These are phyloP conservation scores for Zoysia pacifica DNA, from an alignment of 176 grass and related monocot genomes.

Conservation along the genomic window DNA sequence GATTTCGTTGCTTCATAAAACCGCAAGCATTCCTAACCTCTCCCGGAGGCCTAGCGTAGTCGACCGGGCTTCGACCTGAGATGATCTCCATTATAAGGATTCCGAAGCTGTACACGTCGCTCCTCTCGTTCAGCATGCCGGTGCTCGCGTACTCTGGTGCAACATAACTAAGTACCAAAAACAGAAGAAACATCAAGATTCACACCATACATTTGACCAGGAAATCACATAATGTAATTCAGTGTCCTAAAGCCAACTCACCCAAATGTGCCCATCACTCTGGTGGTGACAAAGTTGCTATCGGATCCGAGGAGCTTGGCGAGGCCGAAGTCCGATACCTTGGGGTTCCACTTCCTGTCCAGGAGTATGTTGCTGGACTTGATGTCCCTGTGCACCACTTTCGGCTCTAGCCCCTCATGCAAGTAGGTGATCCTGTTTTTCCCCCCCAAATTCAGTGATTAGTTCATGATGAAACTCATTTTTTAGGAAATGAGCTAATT, in stretches of 20 bases:
- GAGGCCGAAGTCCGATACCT: constrained; percentile 87
- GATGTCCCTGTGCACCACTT: constrained; percentile 91
- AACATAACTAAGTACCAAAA: constrained; percentile 58
- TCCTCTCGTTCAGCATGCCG: constrained; percentile 92
- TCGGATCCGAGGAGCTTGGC: constrained; percentile 87
- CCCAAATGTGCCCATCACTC: constrained; percentile 93
- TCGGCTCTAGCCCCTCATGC: constrained; percentile 90
- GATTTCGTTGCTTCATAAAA: too few relatives aligned
- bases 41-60: constrained; percentile 67
- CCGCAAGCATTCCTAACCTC: constrained; percentile 54
- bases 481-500: too few relatives aligned
- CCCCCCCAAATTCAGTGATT: background rate
- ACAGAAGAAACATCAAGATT: background rate
- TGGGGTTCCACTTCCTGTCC: constrained; percentile 76
- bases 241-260: background rate
- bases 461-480: background rate
- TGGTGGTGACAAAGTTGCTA: constrained; percentile 83
- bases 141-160: constrained; percentile 98
- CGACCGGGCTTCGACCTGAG: constrained; percentile 84
- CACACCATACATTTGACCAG: background rate
- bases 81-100: constrained; percentile 96
- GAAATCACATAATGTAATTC: background rate
- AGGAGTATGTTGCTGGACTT: constrained; percentile 93
- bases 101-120: constrained; percentile 97
- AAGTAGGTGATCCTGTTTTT: constrained; percentile 70